Percentiles rank a stretch among this genome's conserved stretches.
Conservation (phyloP, 441 rosid species). For the Adansonia rubrostipa region DNA sequence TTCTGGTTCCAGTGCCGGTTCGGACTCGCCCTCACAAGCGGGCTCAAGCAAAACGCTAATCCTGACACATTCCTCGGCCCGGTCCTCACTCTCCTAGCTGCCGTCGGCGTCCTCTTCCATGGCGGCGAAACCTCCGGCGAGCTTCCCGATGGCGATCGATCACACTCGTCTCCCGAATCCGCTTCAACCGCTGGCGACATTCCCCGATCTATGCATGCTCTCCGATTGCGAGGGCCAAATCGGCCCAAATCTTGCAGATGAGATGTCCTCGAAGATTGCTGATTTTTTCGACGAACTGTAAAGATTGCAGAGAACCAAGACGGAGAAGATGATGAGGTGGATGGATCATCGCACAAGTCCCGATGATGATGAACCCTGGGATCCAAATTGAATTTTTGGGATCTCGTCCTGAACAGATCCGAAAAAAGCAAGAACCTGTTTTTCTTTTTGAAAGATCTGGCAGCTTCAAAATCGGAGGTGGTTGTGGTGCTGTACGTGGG, state of each 20-base stretch:
- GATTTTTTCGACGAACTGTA: constrained; percentile 43
- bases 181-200: constrained; percentile 66
- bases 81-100: constrained; percentile 44
- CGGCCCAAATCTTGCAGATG: constrained; percentile 32
- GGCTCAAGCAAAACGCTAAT: constrained; percentile 75
- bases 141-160: constrained; percentile 39
- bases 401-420: constrained; percentile 60
- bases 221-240: constrained; percentile 28
- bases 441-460: constrained; percentile 36
- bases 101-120: constrained; percentile 46
- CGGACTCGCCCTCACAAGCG: constrained; percentile 88
- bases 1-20: constrained; percentile 64
- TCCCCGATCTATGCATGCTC: constrained; percentile 46
- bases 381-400: constrained; percentile 54
- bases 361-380: constrained; percentile 33
- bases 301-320: constrained; percentile 67
- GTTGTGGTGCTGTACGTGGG: constrained; percentile 33
- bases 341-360: constrained; percentile 38
- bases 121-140: constrained; percentile 45
- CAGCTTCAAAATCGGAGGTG: constrained; percentile 26
- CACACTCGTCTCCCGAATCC: constrained; percentile 41
- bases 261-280: constrained; percentile 32
- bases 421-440: constrained; percentile 48
- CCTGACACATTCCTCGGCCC: constrained; percentile 52
- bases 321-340: constrained; percentile 48